These are phyloP conservation scores for Aspergillus sp. DNA, from an alignment of 2,329 filamentous ascomycete species.

Conservation along the genomic window DNA sequence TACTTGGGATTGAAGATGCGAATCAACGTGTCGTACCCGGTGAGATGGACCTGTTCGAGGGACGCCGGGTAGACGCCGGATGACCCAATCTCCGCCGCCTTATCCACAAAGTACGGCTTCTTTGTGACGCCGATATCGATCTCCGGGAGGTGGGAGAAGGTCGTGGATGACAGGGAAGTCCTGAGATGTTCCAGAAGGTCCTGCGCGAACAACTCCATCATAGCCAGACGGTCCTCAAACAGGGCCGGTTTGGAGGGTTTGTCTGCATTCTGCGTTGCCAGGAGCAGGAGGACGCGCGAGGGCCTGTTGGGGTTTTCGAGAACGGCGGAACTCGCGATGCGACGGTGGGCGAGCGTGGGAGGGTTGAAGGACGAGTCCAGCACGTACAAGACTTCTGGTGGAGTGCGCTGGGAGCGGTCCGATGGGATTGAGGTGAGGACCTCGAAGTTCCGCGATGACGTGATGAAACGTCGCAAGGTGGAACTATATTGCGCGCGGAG, in stretches of 20 bases:
- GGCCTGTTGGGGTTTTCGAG: conserved; percentile 28
- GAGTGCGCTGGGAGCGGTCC: conserved; percentile 12
- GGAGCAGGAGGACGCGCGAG: conserved; percentile 54
- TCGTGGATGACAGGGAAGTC: conserved; percentile 11
- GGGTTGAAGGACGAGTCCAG: conserved; percentile 67
- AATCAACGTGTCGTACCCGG: conserved; percentile 48
- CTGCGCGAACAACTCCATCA: conserved; percentile 49
- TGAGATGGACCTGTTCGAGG: conserved; percentile 47
- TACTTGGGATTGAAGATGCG: conserved; percentile 50
- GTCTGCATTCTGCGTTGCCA: conserved; percentile 65
- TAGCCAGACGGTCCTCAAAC: conserved; percentile 48
- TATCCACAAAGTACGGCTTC: conserved; percentile 48
- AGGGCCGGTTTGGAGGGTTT: conserved; percentile 52
- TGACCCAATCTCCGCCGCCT: conserved; percentile 42
- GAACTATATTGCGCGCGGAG: conserved; percentile 38
- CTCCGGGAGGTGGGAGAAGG: conserved; percentile 20
- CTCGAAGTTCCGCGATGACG: conserved; percentile 36
- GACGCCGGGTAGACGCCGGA: conserved; percentile 33
- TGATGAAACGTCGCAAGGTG: conserved; percentile 43
- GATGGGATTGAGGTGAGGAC: conserved; percentile 26
- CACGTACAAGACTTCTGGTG: conserved; percentile 53
- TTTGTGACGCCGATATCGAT: conserved; percentile 50
- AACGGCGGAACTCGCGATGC: conserved; percentile 55
- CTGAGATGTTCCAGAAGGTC: conserved; percentile 36
- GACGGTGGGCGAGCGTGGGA: conserved; percentile 58